Evolutionary conservation across 257 asterid species (phyloP).

Genomic region (Knoxia roxburghii): DNA sequence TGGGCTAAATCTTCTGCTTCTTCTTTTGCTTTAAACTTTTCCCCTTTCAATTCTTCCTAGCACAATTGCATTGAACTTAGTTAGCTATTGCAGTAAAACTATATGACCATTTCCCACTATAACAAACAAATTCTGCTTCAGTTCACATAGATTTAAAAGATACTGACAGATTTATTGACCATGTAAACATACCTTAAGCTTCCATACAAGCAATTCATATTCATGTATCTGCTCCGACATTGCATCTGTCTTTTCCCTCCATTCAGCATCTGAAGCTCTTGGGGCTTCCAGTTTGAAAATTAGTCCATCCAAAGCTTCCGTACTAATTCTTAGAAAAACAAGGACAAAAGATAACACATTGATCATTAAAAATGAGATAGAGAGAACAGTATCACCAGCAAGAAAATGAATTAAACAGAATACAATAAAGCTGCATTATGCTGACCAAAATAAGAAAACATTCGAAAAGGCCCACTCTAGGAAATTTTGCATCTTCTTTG

Average conservation of each 20-base stretch:
- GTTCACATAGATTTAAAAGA: not conserved
- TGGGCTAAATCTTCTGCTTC: conserved; percentile 91
- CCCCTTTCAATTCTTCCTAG: conserved; percentile 64
- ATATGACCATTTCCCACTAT: not conserved
- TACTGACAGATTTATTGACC: not conserved
- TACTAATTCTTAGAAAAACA: conserved; percentile 37
- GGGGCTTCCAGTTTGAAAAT: conserved; percentile 32
- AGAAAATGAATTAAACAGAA: not conserved
- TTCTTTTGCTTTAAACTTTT: conserved; percentile 75
- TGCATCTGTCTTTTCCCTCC: conserved; percentile 37
- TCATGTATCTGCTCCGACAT: conserved; percentile 54
- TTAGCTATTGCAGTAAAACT: conserved; percentile 8
- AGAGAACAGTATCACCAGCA: not conserved
- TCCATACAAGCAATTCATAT: conserved; percentile 46
- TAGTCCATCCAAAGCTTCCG: conserved; percentile 43
- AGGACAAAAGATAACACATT: conserved; percentile 11
- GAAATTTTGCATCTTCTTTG: not conserved
- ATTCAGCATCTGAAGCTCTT: conserved; percentile 40
- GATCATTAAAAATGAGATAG: not conserved
- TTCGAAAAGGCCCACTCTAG: not conserved
- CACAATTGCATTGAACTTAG: conserved; percentile 15
- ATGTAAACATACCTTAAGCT: conserved; percentile 57
- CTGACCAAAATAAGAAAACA: not conserved
- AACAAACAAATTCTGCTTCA: not conserved
- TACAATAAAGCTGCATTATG: not conserved